Base-by-base conservation (phyloP, 2,329 filamentous ascomycete species). In the Colletotrichum sp. region DNA sequence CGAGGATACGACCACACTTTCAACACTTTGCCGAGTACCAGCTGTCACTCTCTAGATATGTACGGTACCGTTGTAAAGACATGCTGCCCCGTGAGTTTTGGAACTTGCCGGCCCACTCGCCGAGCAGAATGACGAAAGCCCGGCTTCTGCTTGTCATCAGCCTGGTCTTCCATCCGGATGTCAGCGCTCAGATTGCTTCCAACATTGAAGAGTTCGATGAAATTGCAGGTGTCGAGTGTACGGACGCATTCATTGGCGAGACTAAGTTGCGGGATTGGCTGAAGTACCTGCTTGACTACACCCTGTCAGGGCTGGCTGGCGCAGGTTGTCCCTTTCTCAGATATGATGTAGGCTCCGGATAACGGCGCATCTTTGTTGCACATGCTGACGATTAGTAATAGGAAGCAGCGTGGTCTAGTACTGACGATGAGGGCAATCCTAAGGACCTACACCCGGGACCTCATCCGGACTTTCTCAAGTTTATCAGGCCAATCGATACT, bases 261-360 rank as follows among this genome's bases (percentile, higher is more conserved):
- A 58, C 55, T 4, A 0, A 1, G 0, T 58, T 58, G 18, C 21
- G 16, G 9, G 21, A 16, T 2, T 58, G 55, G 55, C 0, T 58
- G 55, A 28, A 28, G 26, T 58, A 58, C 26, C 55, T 58, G 15
- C 21, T 58, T 0, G 55, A 58, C 9, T 58, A 58, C 55, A 28
- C 26, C 16, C 55, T 58, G 15, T 58, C 55, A 28, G 55, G 55
- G 5, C 5, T 58, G 3, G 24, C 55, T 24, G 55, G 1, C 24
- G 16, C 55, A 58, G 24, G 24, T 18, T 1, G 21, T 58, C 55
- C 21, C 13, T 58, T 58, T 58, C 24, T 58, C 16, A 28, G 26
- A 16, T 58, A 28, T 28, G 2, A 58, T 28, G 55, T 58, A 58
- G 16, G 55, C n/a, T 3, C 24, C 12, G 10, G 21, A 28, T 3